These are phyloP conservation scores for Cornus florida DNA, from an alignment of 148 eudicot genomes.

Conservation along the genomic window DNA sequence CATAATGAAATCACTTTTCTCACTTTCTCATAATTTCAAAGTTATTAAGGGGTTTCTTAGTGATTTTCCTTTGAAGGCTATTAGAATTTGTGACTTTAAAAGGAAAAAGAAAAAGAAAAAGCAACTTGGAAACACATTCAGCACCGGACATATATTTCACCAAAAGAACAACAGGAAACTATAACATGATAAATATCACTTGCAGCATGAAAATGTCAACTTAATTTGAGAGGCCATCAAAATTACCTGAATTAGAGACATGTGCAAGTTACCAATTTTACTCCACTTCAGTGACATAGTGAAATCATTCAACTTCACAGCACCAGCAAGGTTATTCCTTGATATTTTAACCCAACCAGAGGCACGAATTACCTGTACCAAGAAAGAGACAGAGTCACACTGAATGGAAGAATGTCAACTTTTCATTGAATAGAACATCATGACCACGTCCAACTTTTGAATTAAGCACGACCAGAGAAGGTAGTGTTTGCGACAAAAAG, in stretches of 20 bases:
- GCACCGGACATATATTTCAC: background rate
- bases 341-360: slow-evolving; percentile 59
- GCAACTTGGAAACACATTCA: background rate
- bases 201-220: background rate
- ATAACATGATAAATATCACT: background rate
- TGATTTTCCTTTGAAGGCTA: background rate
- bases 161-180: background rate
- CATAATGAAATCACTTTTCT: no score
- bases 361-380: slow-evolving; percentile 58
- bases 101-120: background rate
- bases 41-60: background rate
- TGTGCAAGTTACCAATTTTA: slow-evolving; percentile 59
- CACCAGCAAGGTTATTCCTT: slow-evolving; percentile 64
- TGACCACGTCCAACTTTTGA: background rate
- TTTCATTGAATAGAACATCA: background rate
- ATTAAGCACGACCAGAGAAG: background rate
- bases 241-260: slow-evolving; percentile 68
- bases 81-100: background rate
- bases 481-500: background rate
- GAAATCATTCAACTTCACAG: slow-evolving; percentile 57
- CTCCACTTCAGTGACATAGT: slow-evolving; percentile 67
- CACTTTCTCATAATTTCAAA: no score
- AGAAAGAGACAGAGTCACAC: slow-evolving; percentile 11
- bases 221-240: background rate
- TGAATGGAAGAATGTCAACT: background rate